Evolutionary conservation across 805 yeast species (phyloP).

Genomic region (Yueomyces sp.): DNA sequence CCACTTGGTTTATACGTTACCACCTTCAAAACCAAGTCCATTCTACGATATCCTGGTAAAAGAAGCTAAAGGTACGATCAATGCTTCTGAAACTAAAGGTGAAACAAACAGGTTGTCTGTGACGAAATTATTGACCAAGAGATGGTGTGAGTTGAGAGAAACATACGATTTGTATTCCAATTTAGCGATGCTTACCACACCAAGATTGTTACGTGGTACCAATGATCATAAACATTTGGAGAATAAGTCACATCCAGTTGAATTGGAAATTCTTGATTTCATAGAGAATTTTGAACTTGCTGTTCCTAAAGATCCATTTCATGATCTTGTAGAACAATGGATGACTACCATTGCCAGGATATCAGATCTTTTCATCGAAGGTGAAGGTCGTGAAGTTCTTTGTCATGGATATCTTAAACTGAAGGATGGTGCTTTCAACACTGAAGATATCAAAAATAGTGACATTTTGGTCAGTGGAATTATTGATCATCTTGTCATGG

Average conservation of each 20-base stretch:
- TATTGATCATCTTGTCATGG: constrained; percentile 35
- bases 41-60: constrained; percentile 4
- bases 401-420: constrained; percentile 38
- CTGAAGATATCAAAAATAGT: constrained; percentile 4
- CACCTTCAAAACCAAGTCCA: constrained; percentile 9
- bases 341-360: constrained; percentile 31
- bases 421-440: constrained; percentile 3
- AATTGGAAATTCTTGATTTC: constrained; percentile 7
- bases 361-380: constrained; percentile 28
- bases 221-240: constrained; percentile 37
- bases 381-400: constrained; percentile 47
- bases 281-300: constrained; percentile 9
- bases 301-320: constrained; percentile 12
- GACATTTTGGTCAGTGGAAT: constrained; percentile 48
- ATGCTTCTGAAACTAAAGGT: background rate
- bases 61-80: background rate
- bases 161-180: constrained; percentile 40
- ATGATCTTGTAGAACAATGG: constrained; percentile 25
- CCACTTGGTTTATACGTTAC: constrained; percentile 8
- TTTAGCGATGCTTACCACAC: constrained; percentile 23
- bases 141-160: constrained; percentile 58
- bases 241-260: constrained; percentile 28
- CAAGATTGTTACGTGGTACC: constrained; percentile 35
- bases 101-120: constrained; percentile 26
- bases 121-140: constrained; percentile 41